A percentile compares a stretch with the other conserved stretches of the same genome.
phyloP scores from a whole-genome alignment of 495 filamentous ascomycete species.

The Neurospora sp. region DNA sequence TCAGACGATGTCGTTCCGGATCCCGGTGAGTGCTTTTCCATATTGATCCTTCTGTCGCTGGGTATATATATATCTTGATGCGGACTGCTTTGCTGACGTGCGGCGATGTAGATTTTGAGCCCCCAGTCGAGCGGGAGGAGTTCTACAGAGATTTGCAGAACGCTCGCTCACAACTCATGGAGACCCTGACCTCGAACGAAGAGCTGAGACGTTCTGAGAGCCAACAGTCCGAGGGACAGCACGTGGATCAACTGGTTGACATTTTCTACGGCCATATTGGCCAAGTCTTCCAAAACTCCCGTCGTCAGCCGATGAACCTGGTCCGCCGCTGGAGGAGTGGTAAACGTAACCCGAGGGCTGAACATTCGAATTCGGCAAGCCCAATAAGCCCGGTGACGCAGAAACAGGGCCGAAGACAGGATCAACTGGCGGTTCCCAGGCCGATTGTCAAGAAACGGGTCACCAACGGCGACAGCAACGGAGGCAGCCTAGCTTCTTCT shows the following conservation, averaged over 20 bases:
- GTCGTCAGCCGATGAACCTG: background rate
- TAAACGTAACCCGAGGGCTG: background rate
- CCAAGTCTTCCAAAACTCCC: background rate
- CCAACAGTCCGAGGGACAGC: background rate
- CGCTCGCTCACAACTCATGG: background rate
- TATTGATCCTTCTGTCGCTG: background rate
- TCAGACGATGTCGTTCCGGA: conserved; percentile 5
- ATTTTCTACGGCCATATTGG: conserved; percentile 6
- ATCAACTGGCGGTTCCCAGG: background rate
- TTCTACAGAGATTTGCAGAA: conserved; percentile 13
- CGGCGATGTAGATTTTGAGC: conserved; percentile 13
- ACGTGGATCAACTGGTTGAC: background rate
- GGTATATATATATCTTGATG: background rate
- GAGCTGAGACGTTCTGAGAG: background rate
- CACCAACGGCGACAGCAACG: conserved; percentile 1
- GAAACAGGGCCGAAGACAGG: background rate
- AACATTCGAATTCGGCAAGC: background rate
- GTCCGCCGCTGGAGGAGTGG: background rate
- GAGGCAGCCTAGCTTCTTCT: conserved; percentile 5
- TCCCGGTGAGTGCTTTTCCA: conserved; percentile 4
- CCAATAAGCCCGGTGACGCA: background rate
- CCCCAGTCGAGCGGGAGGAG: conserved; percentile 23
- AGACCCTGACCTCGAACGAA: background rate
- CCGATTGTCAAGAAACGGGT: background rate
- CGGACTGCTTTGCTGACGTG: background rate